A percentile compares a stretch with the other conserved stretches of the same genome.
Evolutionary conservation across 2,329 filamentous ascomycete genomes (phyloP).

Genomic region (Pseudogymnoascus sp.): DNA sequence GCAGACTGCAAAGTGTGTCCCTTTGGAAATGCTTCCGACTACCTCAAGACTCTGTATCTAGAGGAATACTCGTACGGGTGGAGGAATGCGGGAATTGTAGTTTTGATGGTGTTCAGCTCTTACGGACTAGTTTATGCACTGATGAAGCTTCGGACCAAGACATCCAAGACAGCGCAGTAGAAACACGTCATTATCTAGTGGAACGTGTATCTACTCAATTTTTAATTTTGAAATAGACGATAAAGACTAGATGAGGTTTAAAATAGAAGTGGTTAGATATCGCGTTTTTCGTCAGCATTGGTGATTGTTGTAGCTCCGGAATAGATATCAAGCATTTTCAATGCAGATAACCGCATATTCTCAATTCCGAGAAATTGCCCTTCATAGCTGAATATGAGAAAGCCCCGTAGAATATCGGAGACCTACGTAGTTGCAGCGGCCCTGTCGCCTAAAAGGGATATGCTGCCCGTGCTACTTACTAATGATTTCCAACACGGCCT

Average conservation of each 20-base stretch:
- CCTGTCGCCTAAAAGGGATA: neutral
- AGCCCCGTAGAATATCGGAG: neutral
- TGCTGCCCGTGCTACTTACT: neutral
- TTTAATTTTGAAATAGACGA: neutral
- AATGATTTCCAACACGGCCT: neutral
- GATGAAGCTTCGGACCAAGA: slow-evolving; percentile 43
- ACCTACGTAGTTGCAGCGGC: neutral
- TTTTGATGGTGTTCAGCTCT: slow-evolving; percentile 35
- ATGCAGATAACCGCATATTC: neutral
- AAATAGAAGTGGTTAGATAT: neutral
- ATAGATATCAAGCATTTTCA: neutral
- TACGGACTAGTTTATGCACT: slow-evolving; percentile 39
- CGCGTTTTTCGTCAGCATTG: neutral
- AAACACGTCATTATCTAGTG: neutral
- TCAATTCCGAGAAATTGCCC: neutral
- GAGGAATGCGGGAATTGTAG: slow-evolving; percentile 51
- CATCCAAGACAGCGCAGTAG: slow-evolving; percentile 35
- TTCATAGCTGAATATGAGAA: neutral
- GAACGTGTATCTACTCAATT: neutral
- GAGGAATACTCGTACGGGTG: slow-evolving; percentile 56
- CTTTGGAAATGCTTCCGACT: slow-evolving; percentile 51
- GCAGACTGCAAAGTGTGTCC: slow-evolving; percentile 52
- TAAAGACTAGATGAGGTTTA: neutral
- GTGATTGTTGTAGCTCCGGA: neutral
- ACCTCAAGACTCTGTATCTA: slow-evolving; percentile 51